Conservation (phyloP, 768 basidiomycete species). For the Rhodotorula toruloides region DNA sequence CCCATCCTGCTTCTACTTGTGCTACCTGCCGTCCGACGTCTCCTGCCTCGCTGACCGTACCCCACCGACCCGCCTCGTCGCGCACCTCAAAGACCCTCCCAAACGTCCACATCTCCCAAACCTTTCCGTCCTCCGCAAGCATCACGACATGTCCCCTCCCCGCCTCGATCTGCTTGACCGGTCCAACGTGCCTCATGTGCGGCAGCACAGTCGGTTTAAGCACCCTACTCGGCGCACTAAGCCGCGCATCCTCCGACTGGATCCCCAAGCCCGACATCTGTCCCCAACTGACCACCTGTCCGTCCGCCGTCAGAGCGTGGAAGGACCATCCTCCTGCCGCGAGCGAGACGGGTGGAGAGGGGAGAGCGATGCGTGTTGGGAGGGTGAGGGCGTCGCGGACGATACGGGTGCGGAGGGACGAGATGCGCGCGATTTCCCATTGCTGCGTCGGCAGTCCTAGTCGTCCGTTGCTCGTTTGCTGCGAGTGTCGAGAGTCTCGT, state of each 20-base stretch:
- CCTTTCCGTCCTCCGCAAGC: conserved; percentile 56
- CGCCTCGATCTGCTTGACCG: conserved; percentile 54
- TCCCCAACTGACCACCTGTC: conserved; percentile 71
- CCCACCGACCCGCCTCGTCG: conserved; percentile 22
- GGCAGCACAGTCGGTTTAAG: conserved; percentile 54
- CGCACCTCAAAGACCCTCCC: conserved; percentile 53
- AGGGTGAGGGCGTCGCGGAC: conserved; percentile 55
- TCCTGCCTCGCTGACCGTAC: neutral
- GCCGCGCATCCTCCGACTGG: conserved; percentile 7
- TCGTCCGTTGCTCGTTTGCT: conserved; percentile 57
- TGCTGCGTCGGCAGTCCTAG: conserved; percentile 55
- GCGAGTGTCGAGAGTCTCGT: conserved; percentile 7
- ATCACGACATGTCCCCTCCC: conserved; percentile 68
- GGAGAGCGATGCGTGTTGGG: conserved; percentile 61
- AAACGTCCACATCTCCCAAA: conserved; percentile 75
- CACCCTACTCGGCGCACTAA: conserved; percentile 6
- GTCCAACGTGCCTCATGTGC: conserved; percentile 51
- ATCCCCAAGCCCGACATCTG: conserved; percentile 31
- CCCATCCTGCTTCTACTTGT: conserved; percentile 16
- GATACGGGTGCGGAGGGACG: conserved; percentile 35
- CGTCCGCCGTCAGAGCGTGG: conserved; percentile 72
- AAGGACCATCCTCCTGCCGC: conserved; percentile 85
- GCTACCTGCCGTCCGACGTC: neutral
- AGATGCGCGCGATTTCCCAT: conserved; percentile 45
- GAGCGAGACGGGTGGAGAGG: conserved; percentile 63